phyloP scores from a whole-genome alignment of 306 rosid species.

The Trifolium fragiferum region DNA sequence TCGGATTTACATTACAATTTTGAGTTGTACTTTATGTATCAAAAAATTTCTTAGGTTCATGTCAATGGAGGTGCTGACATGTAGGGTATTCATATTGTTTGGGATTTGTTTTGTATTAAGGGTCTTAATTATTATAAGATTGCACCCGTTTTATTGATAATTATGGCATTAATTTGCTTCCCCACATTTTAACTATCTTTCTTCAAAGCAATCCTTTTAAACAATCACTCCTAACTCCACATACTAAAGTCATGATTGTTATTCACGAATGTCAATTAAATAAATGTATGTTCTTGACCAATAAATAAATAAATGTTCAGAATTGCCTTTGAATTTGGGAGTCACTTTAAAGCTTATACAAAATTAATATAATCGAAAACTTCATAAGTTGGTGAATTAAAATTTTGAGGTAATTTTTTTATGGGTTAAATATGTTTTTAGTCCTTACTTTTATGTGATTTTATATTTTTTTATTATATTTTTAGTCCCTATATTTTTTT shows the following conservation, averaged over 20 bases:
- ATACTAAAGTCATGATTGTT: conserved; percentile 14
- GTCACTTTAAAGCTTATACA: too few species aligned
- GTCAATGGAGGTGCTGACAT: conserved; percentile 42
- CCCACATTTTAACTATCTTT: conserved; percentile 12
- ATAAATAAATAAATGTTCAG: not conserved
- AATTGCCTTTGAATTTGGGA: not conserved
- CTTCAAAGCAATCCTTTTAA: conserved; percentile 9
- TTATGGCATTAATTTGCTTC: conserved; percentile 47
- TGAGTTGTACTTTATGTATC: conserved; percentile 2
- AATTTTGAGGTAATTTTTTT: too few species aligned
- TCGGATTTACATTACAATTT: conserved; percentile 21
- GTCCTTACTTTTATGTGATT: too few species aligned
- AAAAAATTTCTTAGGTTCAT: conserved; percentile 16
- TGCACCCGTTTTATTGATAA: conserved; percentile 44
- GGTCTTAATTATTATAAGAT: conserved; percentile 33
- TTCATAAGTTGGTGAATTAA: too few species aligned
- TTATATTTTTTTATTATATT: too few species aligned
- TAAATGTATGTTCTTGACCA: not conserved
- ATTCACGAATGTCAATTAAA: conserved; percentile 14
- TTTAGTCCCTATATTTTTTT: too few species aligned
- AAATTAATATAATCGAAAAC: too few species aligned
- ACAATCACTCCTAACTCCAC: conserved; percentile 3
- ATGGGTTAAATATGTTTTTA: too few species aligned
- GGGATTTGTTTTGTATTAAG: conserved; percentile 31
- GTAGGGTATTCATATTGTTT: conserved; percentile 38